Evolutionary conservation across 140 eudicot genomes (phyloP).

Genomic region (Oenanthe javanica): DNA sequence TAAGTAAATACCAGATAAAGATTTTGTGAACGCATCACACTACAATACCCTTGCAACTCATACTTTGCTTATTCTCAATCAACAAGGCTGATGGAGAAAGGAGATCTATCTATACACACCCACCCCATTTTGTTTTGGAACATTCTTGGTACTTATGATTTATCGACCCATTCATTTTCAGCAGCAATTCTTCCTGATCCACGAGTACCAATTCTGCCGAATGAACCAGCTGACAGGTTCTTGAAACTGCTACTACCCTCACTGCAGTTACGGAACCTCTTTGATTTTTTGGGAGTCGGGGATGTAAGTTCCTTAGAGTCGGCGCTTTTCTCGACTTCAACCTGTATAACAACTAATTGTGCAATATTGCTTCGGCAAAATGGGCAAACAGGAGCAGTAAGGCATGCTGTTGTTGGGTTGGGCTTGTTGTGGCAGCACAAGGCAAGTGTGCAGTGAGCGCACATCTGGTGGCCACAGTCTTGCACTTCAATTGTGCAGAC

Average conservation of each 20-base stretch:
- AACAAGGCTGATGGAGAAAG: constrained; percentile 21
- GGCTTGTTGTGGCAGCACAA: constrained; percentile 17
- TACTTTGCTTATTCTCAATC: constrained; percentile 30
- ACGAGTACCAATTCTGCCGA: constrained; percentile 55
- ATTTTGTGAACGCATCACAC: neutral
- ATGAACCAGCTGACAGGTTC: constrained; percentile 34
- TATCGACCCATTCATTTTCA: constrained; percentile 62
- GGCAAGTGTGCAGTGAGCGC: constrained; percentile 80
- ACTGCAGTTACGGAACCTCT: constrained; percentile 42
- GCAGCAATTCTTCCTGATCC: constrained; percentile 64
- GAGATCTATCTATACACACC: constrained; percentile 16
- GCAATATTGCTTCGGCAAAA: constrained; percentile 73
- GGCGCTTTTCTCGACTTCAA: constrained; percentile 30
- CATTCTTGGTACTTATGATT: constrained; percentile 26
- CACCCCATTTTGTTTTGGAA: constrained; percentile 3
- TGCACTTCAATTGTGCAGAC: constrained; percentile 62
- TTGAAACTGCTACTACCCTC: constrained; percentile 16
- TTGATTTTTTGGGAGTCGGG: constrained; percentile 56
- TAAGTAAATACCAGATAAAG: neutral
- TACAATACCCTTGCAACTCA: neutral
- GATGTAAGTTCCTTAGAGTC: constrained; percentile 39
- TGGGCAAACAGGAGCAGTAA: constrained; percentile 24
- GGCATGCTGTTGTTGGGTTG: constrained; percentile 15
- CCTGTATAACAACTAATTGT: constrained; percentile 53
- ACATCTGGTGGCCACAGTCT: constrained; percentile 97